These are phyloP conservation scores for Xylariaceae sp. DNA, from an alignment of 2,329 filamentous ascomycete species.

Conservation along the genomic window DNA sequence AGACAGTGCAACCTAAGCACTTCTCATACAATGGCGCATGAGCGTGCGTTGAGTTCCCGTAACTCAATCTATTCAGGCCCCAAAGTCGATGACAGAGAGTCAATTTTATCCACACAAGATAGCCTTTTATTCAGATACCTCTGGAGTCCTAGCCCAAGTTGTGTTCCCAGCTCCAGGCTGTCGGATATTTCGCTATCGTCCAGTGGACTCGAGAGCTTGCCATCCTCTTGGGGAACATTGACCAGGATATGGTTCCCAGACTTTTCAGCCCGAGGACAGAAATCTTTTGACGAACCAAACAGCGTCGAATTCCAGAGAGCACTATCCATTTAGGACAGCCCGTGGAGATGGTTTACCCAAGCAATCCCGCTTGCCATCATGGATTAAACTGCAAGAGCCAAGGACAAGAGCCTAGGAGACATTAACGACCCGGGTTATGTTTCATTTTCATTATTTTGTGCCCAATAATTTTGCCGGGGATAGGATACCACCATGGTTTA, in stretches of 20 bases:
- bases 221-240: conserved; percentile 32
- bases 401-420: too few species aligned
- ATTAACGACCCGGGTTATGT: too few species aligned
- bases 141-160: conserved; percentile 16
- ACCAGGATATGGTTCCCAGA: conserved; percentile 26
- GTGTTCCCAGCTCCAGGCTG: conserved; percentile 29
- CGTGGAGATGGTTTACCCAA: not conserved
- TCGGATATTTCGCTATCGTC: conserved; percentile 37
- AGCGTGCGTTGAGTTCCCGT: not conserved
- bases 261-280: conserved; percentile 2
- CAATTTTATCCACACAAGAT: not conserved
- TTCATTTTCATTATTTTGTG: not conserved
- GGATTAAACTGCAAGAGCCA: not conserved
- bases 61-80: conserved; percentile 2
- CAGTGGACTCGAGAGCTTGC: conserved; percentile 27
- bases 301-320: conserved; percentile 1
- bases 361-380: conserved; percentile 6
- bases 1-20: not conserved
- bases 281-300: not conserved
- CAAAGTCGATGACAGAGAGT: not conserved
- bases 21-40: not conserved
- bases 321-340: conserved; percentile 14
- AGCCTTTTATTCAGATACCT: conserved; percentile 17
- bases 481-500: not conserved
- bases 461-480: not conserved